Percentiles rank a stretch among this genome's conserved stretches.
Evolutionary conservation across 306 rosid species (phyloP).

Genomic region (Albizia julibrissin): DNA sequence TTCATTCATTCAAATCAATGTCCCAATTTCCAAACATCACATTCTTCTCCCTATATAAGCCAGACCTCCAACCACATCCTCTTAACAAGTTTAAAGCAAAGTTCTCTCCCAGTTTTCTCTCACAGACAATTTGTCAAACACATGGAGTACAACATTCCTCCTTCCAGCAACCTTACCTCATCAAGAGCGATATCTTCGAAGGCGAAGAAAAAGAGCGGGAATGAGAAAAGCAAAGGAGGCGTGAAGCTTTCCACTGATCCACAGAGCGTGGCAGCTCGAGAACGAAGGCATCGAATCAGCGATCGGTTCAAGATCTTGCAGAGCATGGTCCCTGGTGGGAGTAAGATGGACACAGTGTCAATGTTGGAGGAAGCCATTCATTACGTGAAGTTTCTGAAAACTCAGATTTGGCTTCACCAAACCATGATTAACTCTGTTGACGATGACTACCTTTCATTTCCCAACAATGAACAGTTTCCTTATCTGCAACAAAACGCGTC

Average conservation of each 20-base stretch:
- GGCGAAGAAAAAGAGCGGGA: slow-evolving; percentile 35
- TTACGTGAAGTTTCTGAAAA: slow-evolving; percentile 78
- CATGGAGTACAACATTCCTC: slow-evolving; percentile 48
- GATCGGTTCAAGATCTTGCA: slow-evolving; percentile 87
- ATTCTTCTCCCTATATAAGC: slow-evolving; percentile 36
- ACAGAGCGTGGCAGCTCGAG: slow-evolving; percentile 92
- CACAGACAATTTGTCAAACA: background rate
- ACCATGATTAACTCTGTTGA: slow-evolving; percentile 58
- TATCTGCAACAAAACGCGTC: slow-evolving; percentile 16
- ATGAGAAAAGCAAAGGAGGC: slow-evolving; percentile 31
- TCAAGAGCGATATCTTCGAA: slow-evolving; percentile 45
- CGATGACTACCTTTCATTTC: background rate
- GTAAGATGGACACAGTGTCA: slow-evolving; percentile 87
- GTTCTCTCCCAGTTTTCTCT: background rate
- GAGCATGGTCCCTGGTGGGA: slow-evolving; percentile 91
- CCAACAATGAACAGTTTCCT: background rate
- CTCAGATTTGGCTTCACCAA: slow-evolving; percentile 86
- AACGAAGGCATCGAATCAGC: slow-evolving; percentile 86
- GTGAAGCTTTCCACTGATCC: slow-evolving; percentile 89
- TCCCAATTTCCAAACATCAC: slow-evolving; percentile 14
- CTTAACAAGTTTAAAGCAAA: slow-evolving; percentile 12
- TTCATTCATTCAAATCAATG: slow-evolving; percentile 37
- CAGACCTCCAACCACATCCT: background rate
- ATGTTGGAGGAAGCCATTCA: slow-evolving; percentile 89
- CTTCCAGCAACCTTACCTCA: slow-evolving; percentile 27